Base-by-base conservation (phyloP, 371 early-diverging fungal genomes). In the Saksenaea vasiformis region DNA sequence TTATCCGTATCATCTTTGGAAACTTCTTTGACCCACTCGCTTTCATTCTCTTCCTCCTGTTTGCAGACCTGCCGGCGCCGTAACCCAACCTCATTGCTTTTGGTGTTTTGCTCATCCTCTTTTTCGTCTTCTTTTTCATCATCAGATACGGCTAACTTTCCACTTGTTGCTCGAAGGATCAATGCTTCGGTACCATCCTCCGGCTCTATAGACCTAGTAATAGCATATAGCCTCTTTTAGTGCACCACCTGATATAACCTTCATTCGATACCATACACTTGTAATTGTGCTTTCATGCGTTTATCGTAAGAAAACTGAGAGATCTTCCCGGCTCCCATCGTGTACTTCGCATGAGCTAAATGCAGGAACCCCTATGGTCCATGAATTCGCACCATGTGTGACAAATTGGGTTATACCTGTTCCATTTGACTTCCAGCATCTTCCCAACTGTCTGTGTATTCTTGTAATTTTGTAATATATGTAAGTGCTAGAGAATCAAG, bases 341-440 rank as follows among this genome's bases (percentile, higher is more conserved):
- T 76, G 60, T 85, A 85, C 56, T 85, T 85, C 14, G 85, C 77
- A 60, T 85, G 85, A 5, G 83, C 81, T 19, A 85, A 60, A 35
- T 80, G 69, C 9, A 85, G 56, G 55, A 73, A 82, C 14, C 79
- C 85, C 85, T 84, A 54, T 41, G 8, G 24, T 22, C 15, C 22
- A 44, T 24, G 15, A 28, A 19, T 11, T 34, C 55, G 19, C 22
- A 35, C 27, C 34, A 28, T n/a, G 38, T 10, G 3, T 9, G 15
- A 19, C 22, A 22, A 36, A 1, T 15, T 56, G 2, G 8, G 5
- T 27, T 41, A 31, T 68, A 74, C 78, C 62, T 78, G 62, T 66
- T 76, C 71, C 35, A 81, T 64, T 17, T 69, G 56, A 5, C 44
- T 57, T 5, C 64, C 35, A 8, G 71, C 61, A 17, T 60, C 62